Conservation (phyloP, 73 alveolate species). For the Diophrys appendiculata region DNA sequence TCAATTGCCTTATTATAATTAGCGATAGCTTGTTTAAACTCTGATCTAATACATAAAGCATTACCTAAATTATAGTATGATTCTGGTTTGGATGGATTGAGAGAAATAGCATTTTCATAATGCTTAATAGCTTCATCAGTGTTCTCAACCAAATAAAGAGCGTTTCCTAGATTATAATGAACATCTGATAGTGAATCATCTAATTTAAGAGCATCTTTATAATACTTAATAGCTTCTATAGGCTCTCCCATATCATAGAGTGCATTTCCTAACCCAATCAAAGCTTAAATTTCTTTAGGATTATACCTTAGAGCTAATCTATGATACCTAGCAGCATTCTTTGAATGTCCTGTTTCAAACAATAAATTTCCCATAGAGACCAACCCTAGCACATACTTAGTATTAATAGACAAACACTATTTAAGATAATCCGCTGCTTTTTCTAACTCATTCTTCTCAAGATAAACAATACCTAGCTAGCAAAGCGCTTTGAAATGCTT, state of each 20-base stretch:
- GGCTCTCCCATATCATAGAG: constrained; percentile 81
- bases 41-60: constrained; percentile 48
- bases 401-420: constrained; percentile 62
- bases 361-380: constrained; percentile 81
- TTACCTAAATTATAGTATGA: constrained; percentile 86
- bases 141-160: constrained; percentile 78
- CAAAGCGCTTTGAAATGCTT: too few species aligned
- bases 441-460: constrained; percentile 7
- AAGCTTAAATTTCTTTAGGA: constrained; percentile 79
- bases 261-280: constrained; percentile 93
- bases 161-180: constrained; percentile 87
- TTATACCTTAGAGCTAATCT: constrained; percentile 72
- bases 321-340: constrained; percentile 77
- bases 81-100: constrained; percentile 84
- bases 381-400: constrained; percentile 72
- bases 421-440: constrained; percentile 75
- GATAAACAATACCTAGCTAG: too few species aligned
- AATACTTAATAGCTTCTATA: constrained; percentile 76
- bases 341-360: constrained; percentile 81
- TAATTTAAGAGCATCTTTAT: constrained; percentile 71
- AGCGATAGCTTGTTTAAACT: constrained; percentile 71
- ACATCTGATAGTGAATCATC: constrained; percentile 76
- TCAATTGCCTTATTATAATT: constrained; percentile 71
- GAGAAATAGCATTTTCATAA: constrained; percentile 74
- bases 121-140: constrained; percentile 78